Percentiles rank a stretch among this genome's conserved stretches.
Conservation (phyloP, 257 asterid genomes). For the Scutellaria baicalensis region DNA sequence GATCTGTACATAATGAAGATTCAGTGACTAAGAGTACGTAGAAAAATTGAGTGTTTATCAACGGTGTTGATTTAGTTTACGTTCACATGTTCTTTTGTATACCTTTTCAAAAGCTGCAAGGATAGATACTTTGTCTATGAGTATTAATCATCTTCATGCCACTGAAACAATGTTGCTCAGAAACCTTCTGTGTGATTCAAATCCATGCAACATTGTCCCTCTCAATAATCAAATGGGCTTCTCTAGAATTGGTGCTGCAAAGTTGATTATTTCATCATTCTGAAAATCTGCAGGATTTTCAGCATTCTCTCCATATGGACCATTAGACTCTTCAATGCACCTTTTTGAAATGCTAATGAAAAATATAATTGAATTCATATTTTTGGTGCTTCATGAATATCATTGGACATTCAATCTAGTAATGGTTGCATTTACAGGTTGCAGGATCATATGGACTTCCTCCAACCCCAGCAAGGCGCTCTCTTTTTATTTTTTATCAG, state of each 20-base stretch:
- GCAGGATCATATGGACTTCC: conserved; percentile 84
- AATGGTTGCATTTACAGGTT: conserved; percentile 46
- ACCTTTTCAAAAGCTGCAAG: background rate
- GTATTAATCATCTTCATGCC: background rate
- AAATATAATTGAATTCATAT: background rate
- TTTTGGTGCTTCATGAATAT: background rate
- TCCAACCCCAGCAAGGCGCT: conserved; percentile 94
- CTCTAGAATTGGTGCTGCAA: background rate
- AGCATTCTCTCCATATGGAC: background rate
- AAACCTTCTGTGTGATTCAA: conserved; percentile 1
- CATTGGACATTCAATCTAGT: background rate
- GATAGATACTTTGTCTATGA: background rate
- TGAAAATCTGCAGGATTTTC: background rate
- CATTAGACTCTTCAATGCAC: background rate
- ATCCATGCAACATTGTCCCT: background rate
- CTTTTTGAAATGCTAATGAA: background rate
- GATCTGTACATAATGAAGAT: background rate
- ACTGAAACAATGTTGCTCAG: conserved; percentile 2
- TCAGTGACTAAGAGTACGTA: background rate
- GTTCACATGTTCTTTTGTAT: background rate
- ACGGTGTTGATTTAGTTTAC: background rate
- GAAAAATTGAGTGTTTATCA: background rate
- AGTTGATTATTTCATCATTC: background rate
- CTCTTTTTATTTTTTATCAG: conserved; percentile 85
- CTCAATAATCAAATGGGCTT: background rate